Evolutionary conservation across 192 early-diverging fungal species (phyloP), one percentile per base, ranked within the genome.

Genomic region (Coemansia sp.): DNA sequence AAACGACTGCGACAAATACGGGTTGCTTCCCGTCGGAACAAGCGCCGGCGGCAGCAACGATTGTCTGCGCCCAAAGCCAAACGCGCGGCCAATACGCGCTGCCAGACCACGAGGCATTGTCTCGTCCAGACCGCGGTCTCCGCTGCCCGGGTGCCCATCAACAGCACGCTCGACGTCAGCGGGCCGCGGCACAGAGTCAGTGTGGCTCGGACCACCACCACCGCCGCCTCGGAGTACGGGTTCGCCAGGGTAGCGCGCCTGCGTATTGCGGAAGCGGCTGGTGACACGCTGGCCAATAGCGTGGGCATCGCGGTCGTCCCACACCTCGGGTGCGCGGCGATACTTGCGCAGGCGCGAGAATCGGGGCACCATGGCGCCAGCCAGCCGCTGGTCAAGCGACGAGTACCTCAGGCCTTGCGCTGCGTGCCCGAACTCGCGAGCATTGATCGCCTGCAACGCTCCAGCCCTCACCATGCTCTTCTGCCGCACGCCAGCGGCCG

Each of bases 231-330:
- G 53, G 2, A 76, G 68, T 0, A 50, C 63, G n/a, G 73, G 74
- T 70, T 73, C 67, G 50, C 74, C 64, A 2, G 63, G 48, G 45
- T 44, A 31, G 12, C 69, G 29, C 2, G n/a, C 58, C 42, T 55
- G 48, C 12, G 42, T 62, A 5, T 15, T 53, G 10, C 59, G 46
- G 36, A 70, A 51, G 6, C 66, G 63, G 29, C 60, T 50, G 23
- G 41, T 41, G n/a, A 82, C 80, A 14, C 68, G 68, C 62, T 72
- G 59, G 41, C 69, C 72, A 45, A 83, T 83, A 2, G 68, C 66
- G 41, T 68, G 76, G 1, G 80, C 80, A n/a, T 83, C 80, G 2
- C 62, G 50, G 55, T 83, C 80, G 67, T 83, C 80, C 80, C 80
- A 83, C 10, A 83, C 80, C 32, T 83, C 80, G 9, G 75, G 68